Evolutionary conservation across 352 stramenopile species (phyloP).

Genomic region (Pythium vanterpoolii): DNA sequence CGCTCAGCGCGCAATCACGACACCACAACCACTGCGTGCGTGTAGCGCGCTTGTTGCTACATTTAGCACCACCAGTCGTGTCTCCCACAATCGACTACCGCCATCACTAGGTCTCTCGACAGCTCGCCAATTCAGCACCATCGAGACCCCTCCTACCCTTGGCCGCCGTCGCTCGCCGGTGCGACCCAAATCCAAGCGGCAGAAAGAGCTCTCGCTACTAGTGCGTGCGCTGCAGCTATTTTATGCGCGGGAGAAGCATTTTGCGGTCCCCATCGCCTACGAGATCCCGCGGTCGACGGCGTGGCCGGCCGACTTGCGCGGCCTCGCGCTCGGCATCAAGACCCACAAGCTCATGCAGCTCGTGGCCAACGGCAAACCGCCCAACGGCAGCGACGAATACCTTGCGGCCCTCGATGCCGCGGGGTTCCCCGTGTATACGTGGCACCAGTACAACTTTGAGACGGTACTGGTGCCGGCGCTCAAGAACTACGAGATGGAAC

Average conservation of each 20-base stretch:
- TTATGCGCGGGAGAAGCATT: slow-evolving; percentile 53
- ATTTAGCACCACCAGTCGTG: neutral
- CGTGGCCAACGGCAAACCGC: slow-evolving; percentile 22
- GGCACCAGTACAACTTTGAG: slow-evolving; percentile 64
- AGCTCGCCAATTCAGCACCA: slow-evolving; percentile 7
- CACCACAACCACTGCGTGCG: neutral
- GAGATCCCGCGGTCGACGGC: slow-evolving; percentile 32
- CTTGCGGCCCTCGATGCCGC: slow-evolving; percentile 36
- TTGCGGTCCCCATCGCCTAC: slow-evolving; percentile 49
- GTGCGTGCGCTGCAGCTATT: slow-evolving; percentile 54
- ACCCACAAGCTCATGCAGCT: slow-evolving; percentile 56
- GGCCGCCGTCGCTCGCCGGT: slow-evolving; percentile 6
- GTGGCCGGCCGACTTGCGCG: slow-evolving; percentile 53
- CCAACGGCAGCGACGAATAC: slow-evolving; percentile 30
- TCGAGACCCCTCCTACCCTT: neutral
- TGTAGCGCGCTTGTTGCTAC: neutral
- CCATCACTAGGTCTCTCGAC: neutral
- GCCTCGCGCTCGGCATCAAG: slow-evolving; percentile 48
- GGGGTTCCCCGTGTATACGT: slow-evolving; percentile 56
- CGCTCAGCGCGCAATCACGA: neutral
- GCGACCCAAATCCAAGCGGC: slow-evolving; percentile 18
- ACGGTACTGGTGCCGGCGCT: slow-evolving; percentile 72
- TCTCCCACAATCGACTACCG: neutral
- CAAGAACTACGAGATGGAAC: slow-evolving; percentile 64
- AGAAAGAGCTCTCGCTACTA: slow-evolving; percentile 35